Evolutionary conservation across 441 rosid species (phyloP).

Genomic region (Rhodomyrtus psidioides): DNA sequence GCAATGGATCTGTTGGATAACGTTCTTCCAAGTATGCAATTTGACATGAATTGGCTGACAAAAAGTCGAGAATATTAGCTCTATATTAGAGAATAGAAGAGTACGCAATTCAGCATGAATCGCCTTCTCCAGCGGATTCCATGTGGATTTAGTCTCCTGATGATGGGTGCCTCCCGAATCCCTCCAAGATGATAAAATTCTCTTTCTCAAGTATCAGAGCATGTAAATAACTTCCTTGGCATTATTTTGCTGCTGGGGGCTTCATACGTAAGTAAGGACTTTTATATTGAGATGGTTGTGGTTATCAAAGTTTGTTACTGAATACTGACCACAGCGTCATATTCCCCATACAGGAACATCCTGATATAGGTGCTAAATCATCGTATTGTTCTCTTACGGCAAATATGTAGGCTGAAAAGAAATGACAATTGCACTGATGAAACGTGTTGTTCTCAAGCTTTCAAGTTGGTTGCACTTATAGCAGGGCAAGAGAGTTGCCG

Average conservation of each 20-base stretch:
- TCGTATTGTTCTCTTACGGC: background rate
- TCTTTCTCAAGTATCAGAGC: background rate
- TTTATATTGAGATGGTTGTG: background rate
- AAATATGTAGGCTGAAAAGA: background rate
- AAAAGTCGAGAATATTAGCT: rapidly evolving
- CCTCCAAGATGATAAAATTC: background rate
- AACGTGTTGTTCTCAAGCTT: background rate
- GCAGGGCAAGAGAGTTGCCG: background rate
- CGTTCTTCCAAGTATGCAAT: background rate
- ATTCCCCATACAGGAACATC: background rate
- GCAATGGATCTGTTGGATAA: background rate
- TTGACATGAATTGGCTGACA: background rate
- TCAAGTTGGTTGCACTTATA: background rate
- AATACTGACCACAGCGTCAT: background rate
- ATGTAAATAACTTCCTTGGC: background rate
- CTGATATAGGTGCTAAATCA: background rate
- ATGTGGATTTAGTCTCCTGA: background rate
- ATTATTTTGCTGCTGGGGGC: background rate
- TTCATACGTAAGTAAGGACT: background rate
- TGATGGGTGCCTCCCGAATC: background rate
- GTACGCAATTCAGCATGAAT: background rate
- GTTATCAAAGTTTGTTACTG: background rate
- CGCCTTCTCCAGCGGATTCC: background rate
- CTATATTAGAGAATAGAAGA: background rate
- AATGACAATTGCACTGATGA: background rate